Conservation (phyloP, 2,329 filamentous ascomycete genomes). For the Sphaerulina populicola region DNA sequence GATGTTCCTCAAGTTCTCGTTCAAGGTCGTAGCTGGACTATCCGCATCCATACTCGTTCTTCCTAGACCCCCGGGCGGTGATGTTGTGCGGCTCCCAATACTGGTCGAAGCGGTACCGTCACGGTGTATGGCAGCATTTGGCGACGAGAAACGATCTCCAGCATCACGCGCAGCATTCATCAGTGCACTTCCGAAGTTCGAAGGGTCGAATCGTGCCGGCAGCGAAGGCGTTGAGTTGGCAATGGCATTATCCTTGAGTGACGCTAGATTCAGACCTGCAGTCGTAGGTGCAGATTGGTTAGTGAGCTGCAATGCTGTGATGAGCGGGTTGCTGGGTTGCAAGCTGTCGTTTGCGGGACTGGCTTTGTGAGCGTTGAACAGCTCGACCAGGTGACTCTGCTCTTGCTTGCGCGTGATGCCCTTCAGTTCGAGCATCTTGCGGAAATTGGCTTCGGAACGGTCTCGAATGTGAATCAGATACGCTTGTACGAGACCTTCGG, state of each 20-base stretch:
- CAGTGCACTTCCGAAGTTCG: conserved; percentile 71
- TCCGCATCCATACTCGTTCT: conserved; percentile 23
- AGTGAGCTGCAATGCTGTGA: conserved; percentile 55
- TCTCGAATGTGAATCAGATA: conserved; percentile 97
- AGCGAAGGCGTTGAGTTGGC: conserved; percentile 33
- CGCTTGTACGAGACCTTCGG: conserved; percentile 89
- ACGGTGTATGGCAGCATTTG: conserved; percentile 35
- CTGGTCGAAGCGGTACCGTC: conserved; percentile 21
- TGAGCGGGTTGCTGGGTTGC: conserved; percentile 56
- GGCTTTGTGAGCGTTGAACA: conserved; percentile 79
- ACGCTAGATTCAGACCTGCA: conserved; percentile 23
- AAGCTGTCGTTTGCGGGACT: conserved; percentile 60
- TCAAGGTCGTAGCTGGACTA: conserved; percentile 56
- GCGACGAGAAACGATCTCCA: conserved; percentile 58
- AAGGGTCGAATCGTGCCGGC: conserved; percentile 60
- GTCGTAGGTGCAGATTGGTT: conserved; percentile 29
- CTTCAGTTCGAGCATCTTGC: conserved; percentile 91
- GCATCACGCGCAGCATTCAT: conserved; percentile 79
- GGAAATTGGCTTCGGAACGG: conserved; percentile 87
- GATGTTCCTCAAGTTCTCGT: conserved; percentile 90
- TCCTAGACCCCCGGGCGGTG: conserved; percentile 24
- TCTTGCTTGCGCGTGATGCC: conserved; percentile 74
- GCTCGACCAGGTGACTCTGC: conserved; percentile 71
- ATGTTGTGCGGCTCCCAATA: conserved; percentile 31
- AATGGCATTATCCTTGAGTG: conserved; percentile 35